Percentiles rank a stretch among this genome's conserved stretches.
Evolutionary conservation across 1,139 yeast genomes (phyloP).

Genomic region (Hansenula sp.): DNA sequence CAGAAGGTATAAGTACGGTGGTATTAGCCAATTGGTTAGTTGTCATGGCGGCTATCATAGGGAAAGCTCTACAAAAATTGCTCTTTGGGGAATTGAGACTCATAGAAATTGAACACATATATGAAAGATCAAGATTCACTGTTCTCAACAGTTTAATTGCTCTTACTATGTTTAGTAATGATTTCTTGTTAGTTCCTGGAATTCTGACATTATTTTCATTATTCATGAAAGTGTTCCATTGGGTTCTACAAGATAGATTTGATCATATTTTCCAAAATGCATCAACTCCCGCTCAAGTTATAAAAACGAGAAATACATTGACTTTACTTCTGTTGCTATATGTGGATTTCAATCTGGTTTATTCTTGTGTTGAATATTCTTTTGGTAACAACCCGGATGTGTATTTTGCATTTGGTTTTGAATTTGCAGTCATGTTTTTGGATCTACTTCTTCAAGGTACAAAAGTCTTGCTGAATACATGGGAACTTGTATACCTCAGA

Average conservation of each 20-base stretch:
- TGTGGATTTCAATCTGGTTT: constrained; percentile 50
- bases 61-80: constrained; percentile 28
- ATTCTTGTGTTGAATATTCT: constrained; percentile 55
- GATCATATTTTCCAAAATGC: constrained; percentile 44
- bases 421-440: constrained; percentile 62
- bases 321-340: constrained; percentile 38
- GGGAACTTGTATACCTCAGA: constrained; percentile 47
- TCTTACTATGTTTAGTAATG: constrained; percentile 55
- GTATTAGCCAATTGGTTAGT: constrained; percentile 28
- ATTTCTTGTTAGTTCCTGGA: constrained; percentile 43
- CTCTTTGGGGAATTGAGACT: constrained; percentile 75
- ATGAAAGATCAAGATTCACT: constrained; percentile 65
- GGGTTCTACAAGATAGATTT: constrained; percentile 63
- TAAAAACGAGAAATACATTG: constrained; percentile 33
- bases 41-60: constrained; percentile 23
- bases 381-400: constrained; percentile 44
- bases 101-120: constrained; percentile 73
- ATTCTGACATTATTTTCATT: constrained; percentile 38
- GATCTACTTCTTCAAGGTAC: constrained; percentile 46
- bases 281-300: constrained; percentile 26
- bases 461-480: constrained; percentile 49
- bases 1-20: constrained; percentile 37
- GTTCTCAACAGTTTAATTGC: constrained; percentile 63
- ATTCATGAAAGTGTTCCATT: constrained; percentile 66
- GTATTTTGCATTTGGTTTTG: constrained; percentile 64